Base-by-base conservation (phyloP, 805 yeast species). In the Candida piceae region DNA sequence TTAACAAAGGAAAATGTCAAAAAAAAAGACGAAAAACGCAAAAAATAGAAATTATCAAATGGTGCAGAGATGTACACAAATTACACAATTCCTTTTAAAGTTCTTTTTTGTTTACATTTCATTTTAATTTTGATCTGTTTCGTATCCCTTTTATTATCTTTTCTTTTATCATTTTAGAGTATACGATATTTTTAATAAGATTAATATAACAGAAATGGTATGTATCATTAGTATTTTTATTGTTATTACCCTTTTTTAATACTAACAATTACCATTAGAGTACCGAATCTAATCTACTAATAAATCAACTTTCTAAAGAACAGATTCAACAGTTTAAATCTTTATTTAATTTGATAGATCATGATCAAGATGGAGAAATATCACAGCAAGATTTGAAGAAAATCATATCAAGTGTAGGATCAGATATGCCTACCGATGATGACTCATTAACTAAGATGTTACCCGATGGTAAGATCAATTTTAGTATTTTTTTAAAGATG, bases 271-370 rank as follows among this genome's bases (percentile, higher is more conserved):
- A 32, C 12, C 11, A 18, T 24, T 3, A 17, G 19, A 12, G 19
- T 10, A 9, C 12, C 6, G 5, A 15, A 15, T 7, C 17, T n/a
- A 19, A 21, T 4, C 17, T 21, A 2, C n/a, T 19, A 28, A 29
- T 41, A 12, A 38, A 38, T 19, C 66, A 64, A 41, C 70, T 86
- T 15, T 69, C 80, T 5, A 71, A 75, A 36, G 77, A 70, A 23
- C 86, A 84, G 51, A 76, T 85, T 18, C 65, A 75, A 12, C 80
- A 74, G 45, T 66, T 84, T 38, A 70, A 84, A 39, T 83, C 84
- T 46, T 78, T 93, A 1, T 89, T 88, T 57, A 77, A 84, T 20
- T 58, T 85, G 48, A 75, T 89, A 7, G 96, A 89, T 53, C 82
- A 82, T 25, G 90, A 89, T 42, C 78, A 81, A 18, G 94, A 88